A percentile compares a stretch with the other conserved stretches of the same genome.
Evolutionary conservation across 495 filamentous ascomycete species (phyloP).

Genomic region (Cladorrhinum samala): DNA sequence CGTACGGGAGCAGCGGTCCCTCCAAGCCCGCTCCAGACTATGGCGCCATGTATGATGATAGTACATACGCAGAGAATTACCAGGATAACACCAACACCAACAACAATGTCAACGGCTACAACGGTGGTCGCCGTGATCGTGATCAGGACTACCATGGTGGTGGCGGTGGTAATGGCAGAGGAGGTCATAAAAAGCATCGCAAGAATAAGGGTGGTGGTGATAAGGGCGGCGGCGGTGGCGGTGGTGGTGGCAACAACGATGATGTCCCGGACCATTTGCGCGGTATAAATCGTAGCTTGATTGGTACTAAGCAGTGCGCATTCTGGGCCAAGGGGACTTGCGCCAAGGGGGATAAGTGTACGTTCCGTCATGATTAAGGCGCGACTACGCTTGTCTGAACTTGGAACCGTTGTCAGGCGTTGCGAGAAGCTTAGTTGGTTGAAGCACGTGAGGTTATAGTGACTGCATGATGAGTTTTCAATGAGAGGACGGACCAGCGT

Average conservation of each 20-base stretch:
- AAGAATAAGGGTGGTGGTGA: conserved; percentile 5
- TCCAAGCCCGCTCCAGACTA: conserved; percentile 12
- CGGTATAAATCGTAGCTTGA: conserved; percentile 38
- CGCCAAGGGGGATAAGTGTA: conserved; percentile 78
- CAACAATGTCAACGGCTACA: conserved; percentile 1
- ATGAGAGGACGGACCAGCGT: too few relatives aligned
- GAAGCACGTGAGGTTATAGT: too few relatives aligned
- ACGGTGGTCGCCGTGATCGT: conserved; percentile 11
- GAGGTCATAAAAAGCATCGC: not conserved
- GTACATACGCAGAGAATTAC: not conserved
- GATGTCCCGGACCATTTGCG: conserved; percentile 31
- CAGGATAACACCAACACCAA: conserved; percentile 4
- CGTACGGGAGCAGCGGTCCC: conserved; percentile 6
- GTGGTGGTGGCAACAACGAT: conserved; percentile 1
- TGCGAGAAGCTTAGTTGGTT: too few relatives aligned
- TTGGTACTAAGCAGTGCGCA: conserved; percentile 58
- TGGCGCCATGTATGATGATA: conserved; percentile 4
- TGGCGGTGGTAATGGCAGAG: conserved; percentile 2
- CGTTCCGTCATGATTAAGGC: conserved; percentile 61
- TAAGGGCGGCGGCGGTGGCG: conserved; percentile 1
- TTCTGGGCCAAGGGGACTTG: conserved; percentile 78
- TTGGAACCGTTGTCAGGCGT: not conserved
- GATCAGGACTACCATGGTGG: conserved; percentile 20
- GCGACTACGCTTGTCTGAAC: not conserved
- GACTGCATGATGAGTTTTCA: too few relatives aligned